These are phyloP conservation scores for Closterium sp. DNA, from an alignment of 139 green algal species.

Conservation along the genomic window DNA sequence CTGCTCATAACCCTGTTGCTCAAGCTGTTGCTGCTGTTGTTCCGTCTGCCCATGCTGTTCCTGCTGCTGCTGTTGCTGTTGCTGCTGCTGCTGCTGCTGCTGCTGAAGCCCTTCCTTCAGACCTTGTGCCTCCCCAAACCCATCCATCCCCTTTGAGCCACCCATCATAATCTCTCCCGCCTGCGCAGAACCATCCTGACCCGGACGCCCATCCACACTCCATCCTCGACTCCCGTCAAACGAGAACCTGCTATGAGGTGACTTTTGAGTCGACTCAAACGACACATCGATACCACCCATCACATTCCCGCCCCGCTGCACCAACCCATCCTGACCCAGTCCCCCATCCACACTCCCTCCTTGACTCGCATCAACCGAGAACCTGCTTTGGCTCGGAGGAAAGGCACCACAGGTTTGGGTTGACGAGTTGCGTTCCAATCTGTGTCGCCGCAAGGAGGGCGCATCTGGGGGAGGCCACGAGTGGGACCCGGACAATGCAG, in stretches of 20 bases:
- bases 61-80: not conserved
- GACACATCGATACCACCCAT: too few species aligned
- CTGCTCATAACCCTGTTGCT: not conserved
- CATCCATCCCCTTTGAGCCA: not conserved
- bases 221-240: not conserved
- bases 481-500: not conserved
- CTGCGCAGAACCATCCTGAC: not conserved
- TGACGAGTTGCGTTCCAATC: not conserved
- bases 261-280: too few species aligned
- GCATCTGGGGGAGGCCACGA: not conserved
- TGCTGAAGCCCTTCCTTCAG: not conserved
- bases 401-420: not conserved
- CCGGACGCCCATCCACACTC: not conserved
- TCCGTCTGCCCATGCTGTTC: not conserved
- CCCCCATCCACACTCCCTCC: not conserved
- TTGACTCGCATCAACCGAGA: not conserved
- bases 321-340: not conserved
- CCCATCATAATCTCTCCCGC: too few species aligned
- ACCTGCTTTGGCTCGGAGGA: not conserved
- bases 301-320: not conserved
- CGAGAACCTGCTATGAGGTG: not conserved
- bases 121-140: not conserved
- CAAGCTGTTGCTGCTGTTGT: not conserved
- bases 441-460: not conserved
- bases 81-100: not conserved